Base-by-base conservation (phyloP, 2,329 filamentous ascomycete genomes). In the Cercospora brassicicola region DNA sequence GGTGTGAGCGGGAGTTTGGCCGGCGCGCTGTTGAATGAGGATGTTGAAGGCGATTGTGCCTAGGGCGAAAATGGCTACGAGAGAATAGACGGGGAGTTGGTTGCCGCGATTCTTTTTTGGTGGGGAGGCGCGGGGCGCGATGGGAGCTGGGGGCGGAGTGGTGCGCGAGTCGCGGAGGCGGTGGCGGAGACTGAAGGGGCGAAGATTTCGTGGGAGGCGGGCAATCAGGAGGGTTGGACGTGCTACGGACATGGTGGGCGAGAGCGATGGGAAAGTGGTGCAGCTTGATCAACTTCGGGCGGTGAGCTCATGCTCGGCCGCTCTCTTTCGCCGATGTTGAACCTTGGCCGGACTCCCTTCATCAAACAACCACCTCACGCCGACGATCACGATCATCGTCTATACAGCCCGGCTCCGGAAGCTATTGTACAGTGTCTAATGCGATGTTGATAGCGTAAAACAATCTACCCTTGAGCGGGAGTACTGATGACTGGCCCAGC, bases 41-140 rank as follows among this genome's bases (percentile, higher is more conserved):
- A 78, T 78, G 73, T 81, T 81, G 78, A 85, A 85, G 63, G 81
- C 75, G 62, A 79, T 79, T 56, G 79, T 81, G 69, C 83, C 83
- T 36, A 79, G 70, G 64, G 73, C 78, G 76, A 85, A 83, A 75
- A 85, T 84, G 73, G 78, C 76, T 67, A 84, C 71, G 57, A 85
- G 79, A 26, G 83, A 82, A 74, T 80, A 70, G 79, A 83, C 62
- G 63, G 81, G 81, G 74, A 82, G 81, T 77, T 82, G 71, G 11
- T 61, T 53, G 30, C 64, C 28, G 48, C 53, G 59, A 45, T 39
- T 64, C 57, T 64, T 64, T 23, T 57, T 53, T 3, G 67, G 63
- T 42, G 67, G 62, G n/a, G 67, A 51, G 7, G 67, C 67, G 65
- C 67, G 63, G 5, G 67, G 67, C 6, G 67, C 67, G 30, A 68